Evolutionary conservation across 2,329 filamentous ascomycete genomes (phyloP).

Genomic region (Venturia asperata): DNA sequence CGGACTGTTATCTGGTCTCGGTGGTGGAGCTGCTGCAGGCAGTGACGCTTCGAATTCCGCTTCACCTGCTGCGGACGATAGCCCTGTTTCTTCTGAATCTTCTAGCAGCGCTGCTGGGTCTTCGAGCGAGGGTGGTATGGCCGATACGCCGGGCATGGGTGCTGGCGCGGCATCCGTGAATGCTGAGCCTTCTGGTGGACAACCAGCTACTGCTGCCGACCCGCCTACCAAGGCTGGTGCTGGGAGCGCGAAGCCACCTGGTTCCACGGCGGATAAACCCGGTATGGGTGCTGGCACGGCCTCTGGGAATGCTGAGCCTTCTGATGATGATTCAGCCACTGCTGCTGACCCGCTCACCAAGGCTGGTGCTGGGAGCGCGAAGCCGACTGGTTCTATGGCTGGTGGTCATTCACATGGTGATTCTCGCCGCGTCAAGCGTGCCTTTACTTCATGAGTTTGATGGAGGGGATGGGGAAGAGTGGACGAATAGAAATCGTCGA

Average conservation of each 20-base stretch:
- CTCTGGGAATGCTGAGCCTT: neutral
- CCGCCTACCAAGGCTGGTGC: slow-evolving; percentile 1
- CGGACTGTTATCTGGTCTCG: neutral
- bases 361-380: slow-evolving; percentile 3
- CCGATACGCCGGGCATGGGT: neutral
- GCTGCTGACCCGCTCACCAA: neutral
- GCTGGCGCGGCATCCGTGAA: neutral
- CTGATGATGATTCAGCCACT: neutral
- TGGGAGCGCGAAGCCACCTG: neutral
- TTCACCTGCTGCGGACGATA: neutral
- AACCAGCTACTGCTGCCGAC: neutral
- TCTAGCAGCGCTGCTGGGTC: neutral
- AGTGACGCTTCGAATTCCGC: neutral
- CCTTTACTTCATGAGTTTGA: neutral
- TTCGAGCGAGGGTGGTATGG: neutral
- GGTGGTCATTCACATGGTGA: neutral
- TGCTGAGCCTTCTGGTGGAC: neutral
- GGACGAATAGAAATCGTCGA: neutral
- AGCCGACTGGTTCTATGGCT: slow-evolving; percentile 5
- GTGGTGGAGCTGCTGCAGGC: neutral
- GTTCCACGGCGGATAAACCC: neutral
- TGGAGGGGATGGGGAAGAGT: neutral
- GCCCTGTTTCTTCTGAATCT: neutral
- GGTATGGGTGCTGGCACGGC: neutral
- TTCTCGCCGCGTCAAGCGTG: neutral